phyloP scores from a whole-genome alignment of 768 basidiomycete species.

The Leccinum incarnatum region DNA sequence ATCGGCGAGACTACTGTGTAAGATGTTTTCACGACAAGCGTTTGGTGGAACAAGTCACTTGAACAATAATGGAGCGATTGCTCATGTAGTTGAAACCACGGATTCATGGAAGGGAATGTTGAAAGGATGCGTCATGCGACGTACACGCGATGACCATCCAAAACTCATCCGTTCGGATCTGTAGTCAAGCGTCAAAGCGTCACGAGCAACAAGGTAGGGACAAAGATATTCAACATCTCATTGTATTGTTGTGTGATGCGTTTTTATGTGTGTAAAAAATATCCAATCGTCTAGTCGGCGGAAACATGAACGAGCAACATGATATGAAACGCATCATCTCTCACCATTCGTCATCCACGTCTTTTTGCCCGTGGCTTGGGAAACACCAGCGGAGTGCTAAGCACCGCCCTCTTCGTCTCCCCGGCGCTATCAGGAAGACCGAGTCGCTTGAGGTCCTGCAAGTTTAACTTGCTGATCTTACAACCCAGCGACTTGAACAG shows the following conservation, averaged over 20 bases:
- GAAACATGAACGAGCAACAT: neutral
- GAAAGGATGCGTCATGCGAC: neutral
- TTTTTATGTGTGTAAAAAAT: neutral
- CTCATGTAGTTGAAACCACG: neutral
- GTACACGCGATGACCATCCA: neutral
- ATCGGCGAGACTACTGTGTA: neutral
- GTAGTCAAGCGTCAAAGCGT: neutral
- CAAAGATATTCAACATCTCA: neutral
- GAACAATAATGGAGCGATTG: neutral
- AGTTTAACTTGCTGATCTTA: slow-evolving; percentile 54
- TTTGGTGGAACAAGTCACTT: neutral
- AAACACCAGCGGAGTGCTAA: slow-evolving; percentile 77
- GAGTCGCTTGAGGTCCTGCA: slow-evolving; percentile 64
- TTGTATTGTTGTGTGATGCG: neutral
- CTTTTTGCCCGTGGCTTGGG: slow-evolving; percentile 56
- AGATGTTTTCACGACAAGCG: neutral
- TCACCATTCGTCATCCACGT: slow-evolving; percentile 18
- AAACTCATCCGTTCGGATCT: neutral
- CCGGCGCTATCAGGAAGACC: slow-evolving; percentile 64
- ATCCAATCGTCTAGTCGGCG: neutral
- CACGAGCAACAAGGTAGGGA: neutral
- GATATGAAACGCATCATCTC: neutral
- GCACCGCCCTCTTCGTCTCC: slow-evolving; percentile 65
- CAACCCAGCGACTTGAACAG: slow-evolving; percentile 83
- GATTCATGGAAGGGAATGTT: neutral